A percentile compares a stretch with the other conserved stretches of the same genome.
Conservation (phyloP, 2,329 filamentous ascomycete species). For the Fusarium stilboides region DNA sequence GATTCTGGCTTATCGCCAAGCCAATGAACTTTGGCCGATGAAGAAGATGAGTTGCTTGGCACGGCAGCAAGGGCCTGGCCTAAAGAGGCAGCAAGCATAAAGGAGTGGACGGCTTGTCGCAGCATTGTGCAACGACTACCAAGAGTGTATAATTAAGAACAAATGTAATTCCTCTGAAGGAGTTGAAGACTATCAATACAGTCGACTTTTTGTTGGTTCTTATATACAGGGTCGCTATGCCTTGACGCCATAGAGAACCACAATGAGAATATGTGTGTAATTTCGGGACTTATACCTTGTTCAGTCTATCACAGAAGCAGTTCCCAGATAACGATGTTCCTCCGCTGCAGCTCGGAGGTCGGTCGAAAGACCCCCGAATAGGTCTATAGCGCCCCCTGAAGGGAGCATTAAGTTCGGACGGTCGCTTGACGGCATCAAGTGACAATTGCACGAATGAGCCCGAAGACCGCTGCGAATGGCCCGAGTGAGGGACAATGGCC, state of each 20-base stretch:
- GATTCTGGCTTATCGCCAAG: slow-evolving; percentile 56
- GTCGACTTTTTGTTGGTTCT: not conserved
- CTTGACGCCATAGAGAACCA: slow-evolving; percentile 37
- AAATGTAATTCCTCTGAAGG: not conserved
- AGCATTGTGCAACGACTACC: slow-evolving; percentile 40
- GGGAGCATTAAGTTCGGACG: slow-evolving; percentile 1
- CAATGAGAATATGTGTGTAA: slow-evolving; percentile 40
- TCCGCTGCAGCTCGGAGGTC: slow-evolving; percentile 31
- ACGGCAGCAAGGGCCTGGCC: slow-evolving; percentile 29
- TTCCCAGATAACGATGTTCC: slow-evolving; percentile 6
- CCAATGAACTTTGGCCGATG: slow-evolving; percentile 56
- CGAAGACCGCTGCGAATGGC: not conserved
- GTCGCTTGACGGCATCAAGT: not conserved
- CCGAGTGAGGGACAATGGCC: not conserved
- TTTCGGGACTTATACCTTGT: slow-evolving; percentile 38
- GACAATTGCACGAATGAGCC: slow-evolving; percentile 10
- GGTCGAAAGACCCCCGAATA: slow-evolving; percentile 20
- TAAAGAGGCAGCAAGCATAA: slow-evolving; percentile 31
- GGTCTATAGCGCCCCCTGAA: not conserved
- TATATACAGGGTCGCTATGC: slow-evolving; percentile 13
- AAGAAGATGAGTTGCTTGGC: slow-evolving; percentile 39
- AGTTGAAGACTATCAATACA: not conserved
- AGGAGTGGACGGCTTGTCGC: slow-evolving; percentile 43
- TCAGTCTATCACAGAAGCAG: slow-evolving; percentile 12
- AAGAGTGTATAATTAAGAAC: not conserved